phyloP scores from a whole-genome alignment of 352 stramenopile species.

The Phytophthora sp. region DNA sequence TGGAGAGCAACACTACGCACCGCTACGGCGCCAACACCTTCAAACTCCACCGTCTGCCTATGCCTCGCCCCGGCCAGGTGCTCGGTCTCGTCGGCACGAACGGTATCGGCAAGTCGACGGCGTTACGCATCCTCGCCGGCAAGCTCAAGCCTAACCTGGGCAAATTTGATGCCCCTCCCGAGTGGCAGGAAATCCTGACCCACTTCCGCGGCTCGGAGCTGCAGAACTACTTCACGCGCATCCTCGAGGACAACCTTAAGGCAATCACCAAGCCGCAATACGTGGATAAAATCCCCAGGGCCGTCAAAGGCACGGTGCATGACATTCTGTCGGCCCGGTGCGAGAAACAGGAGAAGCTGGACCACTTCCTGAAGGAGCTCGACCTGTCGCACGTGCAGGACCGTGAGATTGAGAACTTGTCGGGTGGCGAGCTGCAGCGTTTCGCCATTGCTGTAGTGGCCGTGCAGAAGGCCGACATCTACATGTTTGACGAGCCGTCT shows the following conservation, averaged over 20 bases:
- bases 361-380: slow-evolving; percentile 90
- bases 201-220: slow-evolving; percentile 98
- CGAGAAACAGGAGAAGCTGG: slow-evolving; percentile 82
- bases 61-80: slow-evolving; percentile 98
- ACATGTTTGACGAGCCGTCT: slow-evolving; percentile 99
- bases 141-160: slow-evolving; percentile 99
- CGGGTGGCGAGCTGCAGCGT: slow-evolving; percentile 98
- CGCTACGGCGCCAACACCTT: slow-evolving; percentile 99
- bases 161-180: slow-evolving; percentile 95
- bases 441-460: slow-evolving; percentile 98
- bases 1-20: slow-evolving; percentile 99
- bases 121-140: slow-evolving; percentile 98
- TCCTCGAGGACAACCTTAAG: slow-evolving; percentile 99
- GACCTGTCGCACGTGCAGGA: slow-evolving; percentile 98
- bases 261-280: slow-evolving; percentile 99
- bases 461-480: slow-evolving; percentile 97
- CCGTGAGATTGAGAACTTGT: slow-evolving; percentile 96
- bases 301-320: slow-evolving; percentile 94
- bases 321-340: slow-evolving; percentile 96
- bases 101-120: slow-evolving; percentile 99
- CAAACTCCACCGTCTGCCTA: slow-evolving; percentile 99
- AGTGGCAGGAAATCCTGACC: slow-evolving; percentile 99
- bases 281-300: slow-evolving; percentile 99
- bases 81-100: slow-evolving; percentile 99
- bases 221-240: slow-evolving; percentile 99